Evolutionary conservation across 1,284 basidiomycete genomes (phyloP), one percentile per base, ranked within the genome.

Genomic region (Apiotrichum akiyoshidainum): DNA sequence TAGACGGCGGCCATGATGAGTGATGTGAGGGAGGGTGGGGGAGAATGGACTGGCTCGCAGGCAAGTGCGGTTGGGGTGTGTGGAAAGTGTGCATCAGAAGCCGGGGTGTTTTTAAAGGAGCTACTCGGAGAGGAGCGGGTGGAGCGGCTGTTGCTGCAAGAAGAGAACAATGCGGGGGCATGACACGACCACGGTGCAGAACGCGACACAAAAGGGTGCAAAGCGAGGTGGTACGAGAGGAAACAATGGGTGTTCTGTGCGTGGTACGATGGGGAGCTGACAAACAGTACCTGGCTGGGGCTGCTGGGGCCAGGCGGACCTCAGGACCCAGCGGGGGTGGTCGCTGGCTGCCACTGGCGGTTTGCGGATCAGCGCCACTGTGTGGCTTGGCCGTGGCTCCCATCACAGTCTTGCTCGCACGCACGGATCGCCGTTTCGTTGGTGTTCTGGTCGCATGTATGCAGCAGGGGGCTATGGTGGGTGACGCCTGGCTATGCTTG

Each of bases 1-100:
- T 58, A 52, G 34, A 40, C 26, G 39, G 56, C 47, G 35, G 70
- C 60, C 70, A 68, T 72, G 47, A 41, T 67, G 37, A 37, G 47
- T 41, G 16, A 41, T 6, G 11, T 11, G 11, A 37, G 14, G 14
- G 37, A 37, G 14, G 37, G 37, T 37, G 37, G 10, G 37, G 37
- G 37, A 37, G 14, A 37, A 16, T 37, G 37, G 37, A 37, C 37
- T 7, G 13, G 8, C 13, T 11, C 37, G 14, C 37, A 31, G 26
- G 26, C 37, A 37, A 37, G 37, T 41, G 70, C 71, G 47, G 41
- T 67, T 63, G 45, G 14, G 40, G 17, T 16, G 39, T 3, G 21
- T 3, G 12, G 47, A 21, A 34, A 6, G 46, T n/a, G 19, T 12
- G 17, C 19, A 19, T 44, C 26, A 31, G 26, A 31, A 31, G 26